These are phyloP conservation scores for Mentha longifolia DNA, from an alignment of 257 asterid species.

Conservation along the genomic window DNA sequence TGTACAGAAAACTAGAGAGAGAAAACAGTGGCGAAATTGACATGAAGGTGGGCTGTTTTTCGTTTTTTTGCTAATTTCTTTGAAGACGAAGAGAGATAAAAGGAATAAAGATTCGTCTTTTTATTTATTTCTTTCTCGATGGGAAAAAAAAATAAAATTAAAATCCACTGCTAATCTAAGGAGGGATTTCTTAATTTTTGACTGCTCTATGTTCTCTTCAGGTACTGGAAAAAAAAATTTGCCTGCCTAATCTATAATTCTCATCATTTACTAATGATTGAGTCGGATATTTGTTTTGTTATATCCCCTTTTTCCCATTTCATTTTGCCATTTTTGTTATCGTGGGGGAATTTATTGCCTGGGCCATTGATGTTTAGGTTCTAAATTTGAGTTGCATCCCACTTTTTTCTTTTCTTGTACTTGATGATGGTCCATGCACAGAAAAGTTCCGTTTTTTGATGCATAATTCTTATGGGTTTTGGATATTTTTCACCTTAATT, in stretches of 20 bases:
- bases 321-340: conserved; percentile 30
- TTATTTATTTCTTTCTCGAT: neutral
- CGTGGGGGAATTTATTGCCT: conserved; percentile 26
- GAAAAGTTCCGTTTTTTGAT: conserved; percentile 18
- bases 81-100: neutral
- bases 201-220: conserved; percentile 37
- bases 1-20: conserved; percentile 26
- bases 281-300: neutral
- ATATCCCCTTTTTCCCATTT: neutral
- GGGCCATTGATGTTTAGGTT: conserved; percentile 39
- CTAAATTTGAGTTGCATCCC: conserved; percentile 29
- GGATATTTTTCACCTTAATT: conserved; percentile 14
- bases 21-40: conserved; percentile 30
- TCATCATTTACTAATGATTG: conserved; percentile 45
- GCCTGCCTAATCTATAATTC: conserved; percentile 9
- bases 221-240: conserved; percentile 32
- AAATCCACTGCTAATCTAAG: conserved; percentile 27
- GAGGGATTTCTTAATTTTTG: conserved; percentile 34
- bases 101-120: neutral
- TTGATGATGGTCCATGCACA: conserved; percentile 41
- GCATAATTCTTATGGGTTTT: conserved; percentile 12
- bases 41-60: conserved; percentile 31
- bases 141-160: conserved; percentile 12
- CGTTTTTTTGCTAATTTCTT: conserved; percentile 25
- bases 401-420: conserved; percentile 15